Conservation (phyloP, 2,329 filamentous ascomycete species). For the Alternaria sp. region DNA sequence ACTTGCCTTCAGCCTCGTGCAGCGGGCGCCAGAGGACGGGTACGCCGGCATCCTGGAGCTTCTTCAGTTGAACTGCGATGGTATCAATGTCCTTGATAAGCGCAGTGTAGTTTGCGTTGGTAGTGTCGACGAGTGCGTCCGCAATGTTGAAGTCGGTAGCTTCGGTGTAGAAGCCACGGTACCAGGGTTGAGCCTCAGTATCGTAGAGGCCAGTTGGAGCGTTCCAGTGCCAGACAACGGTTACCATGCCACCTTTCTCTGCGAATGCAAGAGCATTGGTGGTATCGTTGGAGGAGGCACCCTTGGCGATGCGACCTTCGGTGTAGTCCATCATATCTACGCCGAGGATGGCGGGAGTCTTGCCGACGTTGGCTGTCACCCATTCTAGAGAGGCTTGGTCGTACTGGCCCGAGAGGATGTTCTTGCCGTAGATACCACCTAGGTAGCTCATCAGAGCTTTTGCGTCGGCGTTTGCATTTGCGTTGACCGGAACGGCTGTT, state of each 20-base stretch:
- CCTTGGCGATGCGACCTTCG: slow-evolving; percentile 55
- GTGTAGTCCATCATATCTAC: slow-evolving; percentile 62
- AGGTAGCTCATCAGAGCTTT: slow-evolving; percentile 55
- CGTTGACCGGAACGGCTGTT: slow-evolving; percentile 50
- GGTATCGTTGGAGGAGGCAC: slow-evolving; percentile 53
- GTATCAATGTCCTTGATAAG: slow-evolving; percentile 59
- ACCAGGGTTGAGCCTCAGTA: slow-evolving; percentile 58
- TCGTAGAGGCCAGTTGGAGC: slow-evolving; percentile 58
- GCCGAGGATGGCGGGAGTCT: slow-evolving; percentile 58
- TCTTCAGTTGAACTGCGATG: slow-evolving; percentile 58
- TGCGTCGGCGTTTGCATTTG: slow-evolving; percentile 49
- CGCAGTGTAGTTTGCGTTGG: slow-evolving; percentile 58
- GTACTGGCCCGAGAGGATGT: slow-evolving; percentile 60
- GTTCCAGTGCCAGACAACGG: slow-evolving; percentile 61
- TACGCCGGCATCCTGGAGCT: slow-evolving; percentile 55
- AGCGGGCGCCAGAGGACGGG: slow-evolving; percentile 59
- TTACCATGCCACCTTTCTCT: slow-evolving; percentile 56
- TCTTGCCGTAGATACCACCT: slow-evolving; percentile 56
- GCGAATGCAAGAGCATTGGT: slow-evolving; percentile 59
- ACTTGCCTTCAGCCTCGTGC: slow-evolving; percentile 61
- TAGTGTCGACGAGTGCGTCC: slow-evolving; percentile 53
- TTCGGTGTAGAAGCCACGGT: slow-evolving; percentile 60
- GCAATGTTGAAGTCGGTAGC: slow-evolving; percentile 60
- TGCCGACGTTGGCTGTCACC: slow-evolving; percentile 56
- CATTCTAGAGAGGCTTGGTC: slow-evolving; percentile 56